phyloP scores from a whole-genome alignment of 441 rosid species.

The Erysimum cheiri region DNA sequence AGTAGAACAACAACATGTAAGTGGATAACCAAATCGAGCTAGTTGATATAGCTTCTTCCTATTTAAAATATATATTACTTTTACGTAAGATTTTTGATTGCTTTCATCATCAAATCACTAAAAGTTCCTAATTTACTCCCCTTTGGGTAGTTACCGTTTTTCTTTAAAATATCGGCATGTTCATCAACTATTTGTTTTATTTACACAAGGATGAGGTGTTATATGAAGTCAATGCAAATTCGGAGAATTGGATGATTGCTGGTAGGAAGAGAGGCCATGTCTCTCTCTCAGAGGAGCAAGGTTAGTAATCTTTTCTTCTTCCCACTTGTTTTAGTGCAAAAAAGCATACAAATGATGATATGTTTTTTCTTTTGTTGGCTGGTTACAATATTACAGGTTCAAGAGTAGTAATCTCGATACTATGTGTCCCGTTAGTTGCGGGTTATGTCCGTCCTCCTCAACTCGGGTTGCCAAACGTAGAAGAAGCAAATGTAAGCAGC shows the following conservation, averaged over 20 bases:
- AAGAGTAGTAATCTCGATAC: constrained; percentile 75
- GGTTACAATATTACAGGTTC: constrained; percentile 63
- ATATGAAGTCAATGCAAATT: constrained; percentile 83
- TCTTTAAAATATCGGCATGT: neutral
- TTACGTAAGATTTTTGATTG: neutral
- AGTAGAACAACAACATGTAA: constrained; percentile 53
- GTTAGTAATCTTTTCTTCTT: constrained; percentile 43
- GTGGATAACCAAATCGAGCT: constrained; percentile 41
- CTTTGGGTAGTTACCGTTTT: neutral
- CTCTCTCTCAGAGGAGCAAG: constrained; percentile 74
- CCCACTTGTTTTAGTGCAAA: constrained; percentile 4
- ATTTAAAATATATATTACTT: neutral
- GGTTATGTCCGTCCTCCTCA: constrained; percentile 95
- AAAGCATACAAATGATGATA: constrained; percentile 14
- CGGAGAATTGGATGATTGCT: constrained; percentile 95
- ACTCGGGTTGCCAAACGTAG: constrained; percentile 68
- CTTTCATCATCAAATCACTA: neutral
- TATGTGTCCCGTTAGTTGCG: constrained; percentile 86
- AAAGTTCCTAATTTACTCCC: neutral
- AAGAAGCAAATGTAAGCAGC: constrained; percentile 79
- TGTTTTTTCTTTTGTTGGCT: constrained; percentile 9
- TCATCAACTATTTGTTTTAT: constrained; percentile 16
- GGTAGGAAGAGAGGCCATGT: constrained; percentile 94
- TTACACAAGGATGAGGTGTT: constrained; percentile 74
- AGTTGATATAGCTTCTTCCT: constrained; percentile 13